Evolutionary conservation across 2,329 filamentous ascomycete genomes (phyloP), one percentile per base, ranked within the genome.

Genomic region (Trichoderma sp.): DNA sequence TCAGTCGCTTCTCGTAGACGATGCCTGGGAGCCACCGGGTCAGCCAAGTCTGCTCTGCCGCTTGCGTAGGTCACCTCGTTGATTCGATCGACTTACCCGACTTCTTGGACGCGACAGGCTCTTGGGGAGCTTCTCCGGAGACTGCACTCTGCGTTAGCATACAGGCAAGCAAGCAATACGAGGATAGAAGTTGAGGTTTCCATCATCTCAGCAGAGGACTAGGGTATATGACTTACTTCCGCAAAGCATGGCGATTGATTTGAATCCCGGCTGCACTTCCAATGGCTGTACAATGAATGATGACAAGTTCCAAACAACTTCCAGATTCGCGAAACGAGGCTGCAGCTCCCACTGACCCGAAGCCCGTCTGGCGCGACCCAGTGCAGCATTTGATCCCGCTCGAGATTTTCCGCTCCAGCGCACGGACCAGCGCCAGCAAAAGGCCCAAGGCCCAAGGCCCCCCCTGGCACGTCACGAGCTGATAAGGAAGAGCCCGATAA

Each of bases 41-140:
- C 44, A 63, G 59, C 7, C 15, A 3, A 19, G 5, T 9, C 5
- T 39, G 34, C 30, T 26, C 39, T 43, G 65, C 30, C 15, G 24
- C 6, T 21, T 30, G 44, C 26, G 5, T 4, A 24, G 41, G 28
- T 39, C 15, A 3, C 39, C 14, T 5, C 7, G 7, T 51, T 17
- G 2, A 48, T 9, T 54, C 39, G 57, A 81, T 54, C 39, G 56
- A 81, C 88, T 73, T 82, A 93, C 92, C 93, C 75, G 92, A 96
- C 82, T 97, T 96, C 78, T 91, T 90, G 75, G 95, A 99, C 74
- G 93, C 91, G 71, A 98, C 94, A 64, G 95, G 93, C 80, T 93
- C 90, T 81, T 97, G 91, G 70, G 95, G 94, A 81, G 92, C 89
- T 85, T 97, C 94, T 80, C 95, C 95, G 68, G 95, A 99, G 79